phyloP scores from a whole-genome alignment of 371 early-diverging fungal species.

The Circinella umbellata region DNA sequence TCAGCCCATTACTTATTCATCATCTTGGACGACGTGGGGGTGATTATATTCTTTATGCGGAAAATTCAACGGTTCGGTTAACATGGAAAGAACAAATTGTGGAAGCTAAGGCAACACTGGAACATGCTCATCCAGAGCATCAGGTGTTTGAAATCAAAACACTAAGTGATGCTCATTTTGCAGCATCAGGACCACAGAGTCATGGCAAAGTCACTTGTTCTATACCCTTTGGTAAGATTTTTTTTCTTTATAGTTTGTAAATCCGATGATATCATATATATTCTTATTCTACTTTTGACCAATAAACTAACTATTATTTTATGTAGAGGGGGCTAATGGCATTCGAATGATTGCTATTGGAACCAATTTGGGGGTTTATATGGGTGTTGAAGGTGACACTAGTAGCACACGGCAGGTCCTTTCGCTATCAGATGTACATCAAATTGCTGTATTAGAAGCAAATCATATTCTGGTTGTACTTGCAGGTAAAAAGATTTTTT shows the following conservation, averaged over 20 bases:
- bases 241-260: neutral
- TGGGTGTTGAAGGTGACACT: conserved; percentile 47
- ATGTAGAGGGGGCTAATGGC: conserved; percentile 38
- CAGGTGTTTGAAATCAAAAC: conserved; percentile 63
- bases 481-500: conserved; percentile 24
- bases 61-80: conserved; percentile 65
- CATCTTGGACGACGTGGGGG: conserved; percentile 77
- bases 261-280: neutral
- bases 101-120: conserved; percentile 63
- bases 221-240: conserved; percentile 57
- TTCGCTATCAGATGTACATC: conserved; percentile 37
- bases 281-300: neutral
- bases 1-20: conserved; percentile 36
- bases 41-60: conserved; percentile 69
- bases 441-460: conserved; percentile 45
- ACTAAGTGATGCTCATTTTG: conserved; percentile 31
- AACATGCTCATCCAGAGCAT: conserved; percentile 37
- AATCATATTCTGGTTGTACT: conserved; percentile 43
- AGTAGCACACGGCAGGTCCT: conserved; percentile 36
- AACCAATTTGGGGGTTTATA: conserved; percentile 79
- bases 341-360: conserved; percentile 77
- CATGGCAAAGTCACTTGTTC: conserved; percentile 67
- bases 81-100: conserved; percentile 83
- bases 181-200: conserved; percentile 22
- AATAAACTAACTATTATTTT: neutral